Evolutionary conservation across 2,329 filamentous ascomycete genomes (phyloP).

Genomic region (Gyromitra esculenta): DNA sequence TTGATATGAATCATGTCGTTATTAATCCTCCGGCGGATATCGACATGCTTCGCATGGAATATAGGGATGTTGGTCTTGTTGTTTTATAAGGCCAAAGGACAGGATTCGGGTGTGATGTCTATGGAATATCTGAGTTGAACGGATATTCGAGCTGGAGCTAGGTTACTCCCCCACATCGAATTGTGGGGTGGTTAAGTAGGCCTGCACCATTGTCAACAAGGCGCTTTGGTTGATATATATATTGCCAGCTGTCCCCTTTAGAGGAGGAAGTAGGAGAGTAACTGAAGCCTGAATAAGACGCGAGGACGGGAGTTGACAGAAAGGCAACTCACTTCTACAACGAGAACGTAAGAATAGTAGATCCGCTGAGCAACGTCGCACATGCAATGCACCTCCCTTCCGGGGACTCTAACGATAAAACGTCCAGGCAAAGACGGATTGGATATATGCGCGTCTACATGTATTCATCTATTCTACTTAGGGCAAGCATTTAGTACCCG

Average conservation of each 20-base stretch:
- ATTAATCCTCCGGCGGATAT: not conserved
- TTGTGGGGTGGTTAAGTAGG: not conserved
- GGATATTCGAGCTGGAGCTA: not conserved
- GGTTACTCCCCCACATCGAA: not conserved
- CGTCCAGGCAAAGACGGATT: not conserved
- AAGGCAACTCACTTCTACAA: not conserved
- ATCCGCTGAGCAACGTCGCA: not conserved
- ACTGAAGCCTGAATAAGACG: not conserved
- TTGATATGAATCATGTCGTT: not conserved
- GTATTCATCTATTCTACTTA: too few species aligned
- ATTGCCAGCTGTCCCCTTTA: not conserved
- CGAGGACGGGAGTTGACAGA: not conserved
- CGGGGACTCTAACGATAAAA: not conserved
- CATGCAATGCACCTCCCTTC: not conserved
- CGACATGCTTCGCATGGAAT: not conserved
- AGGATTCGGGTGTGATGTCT: not conserved
- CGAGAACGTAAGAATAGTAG: not conserved
- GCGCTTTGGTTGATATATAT: not conserved
- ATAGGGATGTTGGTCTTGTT: not conserved
- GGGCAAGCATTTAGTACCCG: too few species aligned
- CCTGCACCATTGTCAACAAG: not conserved
- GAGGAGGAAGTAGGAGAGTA: not conserved
- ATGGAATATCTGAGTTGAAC: not conserved
- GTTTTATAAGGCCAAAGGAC: not conserved
- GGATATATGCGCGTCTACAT: not conserved